Evolutionary conservation across 345 rosid genomes (phyloP).

Genomic region (Populus tremula): DNA sequence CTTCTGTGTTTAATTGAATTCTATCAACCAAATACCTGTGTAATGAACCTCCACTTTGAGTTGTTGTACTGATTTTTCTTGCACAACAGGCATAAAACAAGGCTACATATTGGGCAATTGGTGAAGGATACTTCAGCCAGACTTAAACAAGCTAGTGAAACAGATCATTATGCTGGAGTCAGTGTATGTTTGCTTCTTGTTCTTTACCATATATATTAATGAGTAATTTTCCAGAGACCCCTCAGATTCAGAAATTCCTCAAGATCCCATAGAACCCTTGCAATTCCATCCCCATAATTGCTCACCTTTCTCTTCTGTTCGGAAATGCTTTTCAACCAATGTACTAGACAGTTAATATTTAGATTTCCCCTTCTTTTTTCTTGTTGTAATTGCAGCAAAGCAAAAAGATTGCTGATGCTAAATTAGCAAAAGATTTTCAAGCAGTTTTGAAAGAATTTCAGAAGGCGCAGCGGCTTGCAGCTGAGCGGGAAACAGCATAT

Average conservation of each 20-base stretch:
- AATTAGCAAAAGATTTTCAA: slow-evolving; percentile 97
- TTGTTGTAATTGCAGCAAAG: slow-evolving; percentile 46
- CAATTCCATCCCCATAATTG: neutral
- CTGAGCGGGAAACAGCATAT: slow-evolving; percentile 91
- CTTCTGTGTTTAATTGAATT: neutral
- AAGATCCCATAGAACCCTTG: neutral
- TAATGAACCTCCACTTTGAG: neutral
- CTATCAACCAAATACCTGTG: neutral
- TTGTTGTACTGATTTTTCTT: slow-evolving; percentile 18
- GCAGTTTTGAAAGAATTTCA: slow-evolving; percentile 91
- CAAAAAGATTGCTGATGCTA: slow-evolving; percentile 93
- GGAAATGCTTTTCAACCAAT: neutral
- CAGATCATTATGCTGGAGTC: slow-evolving; percentile 73
- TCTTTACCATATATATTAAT: neutral
- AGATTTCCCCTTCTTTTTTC: slow-evolving; percentile 2
- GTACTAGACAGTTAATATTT: no score
- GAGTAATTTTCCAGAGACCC: neutral
- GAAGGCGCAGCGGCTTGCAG: slow-evolving; percentile 96
- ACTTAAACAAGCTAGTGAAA: slow-evolving; percentile 86
- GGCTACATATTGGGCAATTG: slow-evolving; percentile 72
- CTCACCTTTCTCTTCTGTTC: neutral
- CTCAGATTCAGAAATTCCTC: neutral
- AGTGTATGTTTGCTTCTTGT: slow-evolving; percentile 32
- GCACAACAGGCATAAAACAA: slow-evolving; percentile 68
- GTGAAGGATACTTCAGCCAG: slow-evolving; percentile 96